Evolutionary conservation across 2,329 filamentous ascomycete genomes (phyloP).

Genomic region (Acrocalymma vagum): DNA sequence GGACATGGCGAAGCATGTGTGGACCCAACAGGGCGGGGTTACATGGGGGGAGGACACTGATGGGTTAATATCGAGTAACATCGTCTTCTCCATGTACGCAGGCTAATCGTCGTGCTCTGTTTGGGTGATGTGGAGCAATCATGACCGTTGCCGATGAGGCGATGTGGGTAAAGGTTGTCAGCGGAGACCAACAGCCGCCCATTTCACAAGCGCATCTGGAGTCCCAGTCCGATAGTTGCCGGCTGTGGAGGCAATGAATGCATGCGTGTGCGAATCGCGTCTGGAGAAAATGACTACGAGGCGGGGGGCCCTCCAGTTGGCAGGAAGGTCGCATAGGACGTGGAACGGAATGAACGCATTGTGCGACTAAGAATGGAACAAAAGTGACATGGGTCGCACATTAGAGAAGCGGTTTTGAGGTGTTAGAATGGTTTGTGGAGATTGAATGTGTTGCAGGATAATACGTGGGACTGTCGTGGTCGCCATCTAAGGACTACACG

Average conservation of each 20-base stretch:
- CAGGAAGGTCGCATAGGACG: constrained; percentile 6
- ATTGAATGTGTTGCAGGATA: constrained; percentile 15
- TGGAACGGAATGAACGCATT: constrained; percentile 16
- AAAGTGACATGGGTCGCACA: neutral
- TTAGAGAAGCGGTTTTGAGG: neutral
- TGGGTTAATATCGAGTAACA: constrained; percentile 28
- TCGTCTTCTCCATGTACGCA: constrained; percentile 16
- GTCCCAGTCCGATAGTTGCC: no score
- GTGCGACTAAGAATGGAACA: constrained; percentile 13
- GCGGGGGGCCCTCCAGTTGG: no score
- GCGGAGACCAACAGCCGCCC: no score
- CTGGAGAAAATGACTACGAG: constrained; percentile 3
- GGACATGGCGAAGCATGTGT: neutral
- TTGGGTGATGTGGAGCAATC: constrained; percentile 31
- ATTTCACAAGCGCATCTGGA: no score
- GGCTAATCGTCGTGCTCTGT: constrained; percentile 27
- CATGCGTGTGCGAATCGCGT: neutral
- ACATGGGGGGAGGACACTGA: constrained; percentile 20
- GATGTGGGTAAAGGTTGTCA: constrained; percentile 15
- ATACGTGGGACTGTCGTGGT: constrained; percentile 30
- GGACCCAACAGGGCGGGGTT: constrained; percentile 2
- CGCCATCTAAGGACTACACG: constrained; percentile 33
- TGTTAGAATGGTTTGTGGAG: constrained; percentile 3
- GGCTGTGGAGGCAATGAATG: no score
- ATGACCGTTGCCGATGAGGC: constrained; percentile 19